Evolutionary conservation across 2,329 filamentous ascomycete species (phyloP).

Genomic region (Monilinia polystroma): DNA sequence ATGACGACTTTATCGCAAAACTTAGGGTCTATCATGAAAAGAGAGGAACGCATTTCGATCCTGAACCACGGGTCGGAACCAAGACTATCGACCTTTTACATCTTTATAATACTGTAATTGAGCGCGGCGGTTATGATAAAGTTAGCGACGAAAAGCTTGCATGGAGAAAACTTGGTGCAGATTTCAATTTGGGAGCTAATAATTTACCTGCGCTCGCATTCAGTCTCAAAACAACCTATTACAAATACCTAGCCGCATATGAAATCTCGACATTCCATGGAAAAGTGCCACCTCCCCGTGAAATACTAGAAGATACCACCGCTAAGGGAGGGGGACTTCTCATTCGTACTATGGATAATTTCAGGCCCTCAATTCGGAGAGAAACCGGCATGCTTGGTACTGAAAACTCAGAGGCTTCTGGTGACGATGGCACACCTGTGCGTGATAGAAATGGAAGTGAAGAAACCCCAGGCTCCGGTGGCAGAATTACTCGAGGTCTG

Average conservation of each 20-base stretch:
- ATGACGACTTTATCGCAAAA: slow-evolving; percentile 74
- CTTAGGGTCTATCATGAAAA: slow-evolving; percentile 73
- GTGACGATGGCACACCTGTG: slow-evolving; percentile 58
- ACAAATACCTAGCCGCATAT: slow-evolving; percentile 84
- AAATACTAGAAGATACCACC: slow-evolving; percentile 75
- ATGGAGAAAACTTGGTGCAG: slow-evolving; percentile 74
- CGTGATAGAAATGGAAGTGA: slow-evolving; percentile 51
- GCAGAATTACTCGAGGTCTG: slow-evolving; percentile 62
- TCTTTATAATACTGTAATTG: slow-evolving; percentile 74
- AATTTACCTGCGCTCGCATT: slow-evolving; percentile 84
- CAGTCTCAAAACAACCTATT: slow-evolving; percentile 82
- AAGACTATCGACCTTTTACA: slow-evolving; percentile 74
- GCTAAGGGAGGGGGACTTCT: slow-evolving; percentile 82
- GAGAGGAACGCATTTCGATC: slow-evolving; percentile 75
- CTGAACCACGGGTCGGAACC: slow-evolving; percentile 76
- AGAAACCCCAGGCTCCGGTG: slow-evolving; percentile 53
- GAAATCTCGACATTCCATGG: slow-evolving; percentile 78
- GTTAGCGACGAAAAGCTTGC: slow-evolving; percentile 80
- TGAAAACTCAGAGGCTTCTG: slow-evolving; percentile 58
- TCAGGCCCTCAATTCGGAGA: slow-evolving; percentile 49
- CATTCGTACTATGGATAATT: slow-evolving; percentile 77
- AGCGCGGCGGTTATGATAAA: slow-evolving; percentile 81
- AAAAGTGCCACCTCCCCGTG: slow-evolving; percentile 79
- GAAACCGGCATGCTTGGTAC: slow-evolving; percentile 48
- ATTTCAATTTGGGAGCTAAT: slow-evolving; percentile 70